These are phyloP conservation scores for Metschnikowia cubensis DNA, from an alignment of 805 yeast genomes.

Conservation along the genomic window DNA sequence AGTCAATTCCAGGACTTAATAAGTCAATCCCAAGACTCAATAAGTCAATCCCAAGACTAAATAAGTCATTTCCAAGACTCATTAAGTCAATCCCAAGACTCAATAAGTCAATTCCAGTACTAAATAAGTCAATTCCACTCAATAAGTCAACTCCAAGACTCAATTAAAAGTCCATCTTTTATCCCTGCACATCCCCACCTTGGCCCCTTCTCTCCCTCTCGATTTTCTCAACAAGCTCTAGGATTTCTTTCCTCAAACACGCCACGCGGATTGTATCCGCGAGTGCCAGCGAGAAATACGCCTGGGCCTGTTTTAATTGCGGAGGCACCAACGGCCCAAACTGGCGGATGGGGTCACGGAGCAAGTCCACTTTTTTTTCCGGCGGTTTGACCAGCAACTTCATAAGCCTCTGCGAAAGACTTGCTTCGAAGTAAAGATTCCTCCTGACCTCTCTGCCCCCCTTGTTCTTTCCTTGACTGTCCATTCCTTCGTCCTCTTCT, in stretches of 20 bases:
- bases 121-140: no score
- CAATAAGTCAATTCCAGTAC: no score
- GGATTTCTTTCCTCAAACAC: slow-evolving; percentile 21
- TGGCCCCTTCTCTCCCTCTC: background rate
- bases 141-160: no score
- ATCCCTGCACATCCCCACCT: no score
- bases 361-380: background rate
- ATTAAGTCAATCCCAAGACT: no score
- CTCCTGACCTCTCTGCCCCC: background rate
- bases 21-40: no score
- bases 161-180: no score
- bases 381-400: background rate
- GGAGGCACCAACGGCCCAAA: slow-evolving; percentile 48
- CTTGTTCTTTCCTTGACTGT: no score
- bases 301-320: slow-evolving; percentile 37
- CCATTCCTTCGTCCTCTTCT: no score
- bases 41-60: no score
- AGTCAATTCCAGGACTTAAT: no score
- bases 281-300: slow-evolving; percentile 32
- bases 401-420: background rate
- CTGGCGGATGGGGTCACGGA: slow-evolving; percentile 29
- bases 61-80: no score
- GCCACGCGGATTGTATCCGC: slow-evolving; percentile 19
- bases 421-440: background rate
- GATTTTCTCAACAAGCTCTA: background rate